Percentiles rank a stretch among this genome's conserved stretches.
Evolutionary conservation across 129 eudicot species (phyloP).

Genomic region (Artemisia argyi): DNA sequence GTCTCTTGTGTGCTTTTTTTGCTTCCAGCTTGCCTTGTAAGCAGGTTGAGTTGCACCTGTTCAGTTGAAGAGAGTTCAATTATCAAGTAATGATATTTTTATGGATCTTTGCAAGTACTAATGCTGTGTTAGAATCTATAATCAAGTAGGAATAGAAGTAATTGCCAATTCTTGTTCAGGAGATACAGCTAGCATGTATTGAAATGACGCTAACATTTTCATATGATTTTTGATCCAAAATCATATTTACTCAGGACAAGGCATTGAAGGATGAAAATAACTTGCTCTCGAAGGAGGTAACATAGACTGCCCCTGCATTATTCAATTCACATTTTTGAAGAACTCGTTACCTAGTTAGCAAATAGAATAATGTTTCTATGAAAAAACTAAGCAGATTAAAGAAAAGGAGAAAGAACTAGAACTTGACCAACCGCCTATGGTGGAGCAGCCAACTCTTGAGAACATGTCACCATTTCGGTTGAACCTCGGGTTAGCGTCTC

Average conservation of each 20-base stretch:
- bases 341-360: not conserved
- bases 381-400: slow-evolving; percentile 42
- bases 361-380: not conserved
- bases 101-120: no score
- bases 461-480: slow-evolving; percentile 34
- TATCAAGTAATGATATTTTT: no score
- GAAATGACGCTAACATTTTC: not conserved
- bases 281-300: slow-evolving; percentile 62
- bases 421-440: slow-evolving; percentile 16
- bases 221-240: not conserved
- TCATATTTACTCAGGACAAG: slow-evolving; percentile 55
- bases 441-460: slow-evolving; percentile 37
- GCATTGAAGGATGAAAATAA: slow-evolving; percentile 72
- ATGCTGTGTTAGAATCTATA: no score
- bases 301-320: not conserved
- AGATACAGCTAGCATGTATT: no score
- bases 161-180: no score
- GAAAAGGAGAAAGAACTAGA: slow-evolving; percentile 50
- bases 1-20: no score
- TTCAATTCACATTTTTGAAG: not conserved
- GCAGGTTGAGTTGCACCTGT: no score
- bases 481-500: slow-evolving; percentile 49
- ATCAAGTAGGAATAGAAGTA: no score
- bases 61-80: no score
- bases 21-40: no score